Conservation (phyloP, 257 asterid genomes). For the Haberlea rhodopensis region DNA sequence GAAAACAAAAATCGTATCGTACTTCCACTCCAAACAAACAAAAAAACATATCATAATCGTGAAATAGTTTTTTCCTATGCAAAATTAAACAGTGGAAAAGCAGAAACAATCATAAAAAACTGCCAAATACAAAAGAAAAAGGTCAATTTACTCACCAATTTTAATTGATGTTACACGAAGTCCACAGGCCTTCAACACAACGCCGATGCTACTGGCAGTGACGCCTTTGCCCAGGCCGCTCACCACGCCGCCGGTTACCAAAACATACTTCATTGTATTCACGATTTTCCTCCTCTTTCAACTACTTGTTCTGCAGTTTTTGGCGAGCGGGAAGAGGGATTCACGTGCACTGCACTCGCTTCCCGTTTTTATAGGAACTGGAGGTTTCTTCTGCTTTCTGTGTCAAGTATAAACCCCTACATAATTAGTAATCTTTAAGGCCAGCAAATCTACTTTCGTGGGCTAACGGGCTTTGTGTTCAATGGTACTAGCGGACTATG, state of each 20-base stretch:
- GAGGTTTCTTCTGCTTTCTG: not conserved
- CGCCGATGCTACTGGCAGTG: constrained; percentile 98
- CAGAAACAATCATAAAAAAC: not conserved
- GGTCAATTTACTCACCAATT: constrained; percentile 53
- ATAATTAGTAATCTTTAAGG: too few species aligned
- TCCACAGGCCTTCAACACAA: constrained; percentile 92
- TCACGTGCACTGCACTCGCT: not conserved
- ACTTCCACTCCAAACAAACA: not conserved
- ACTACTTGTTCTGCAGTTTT: not conserved
- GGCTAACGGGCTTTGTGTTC: too few species aligned
- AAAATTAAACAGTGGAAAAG: not conserved
- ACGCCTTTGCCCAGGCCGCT: constrained; percentile 99
- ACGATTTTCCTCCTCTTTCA: not conserved
- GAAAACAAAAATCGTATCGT: not conserved
- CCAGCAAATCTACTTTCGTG: too few species aligned
- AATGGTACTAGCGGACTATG: too few species aligned
- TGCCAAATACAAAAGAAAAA: not conserved
- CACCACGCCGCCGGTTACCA: constrained; percentile 96
- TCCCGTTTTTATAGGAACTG: not conserved
- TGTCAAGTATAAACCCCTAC: too few species aligned
- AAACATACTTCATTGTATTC: constrained; percentile 70
- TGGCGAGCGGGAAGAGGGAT: not conserved
- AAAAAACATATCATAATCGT: too few species aligned
- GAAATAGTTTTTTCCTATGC: too few species aligned
- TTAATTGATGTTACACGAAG: constrained; percentile 95